Evolutionary conservation across 306 rosid genomes (phyloP), one percentile per base, ranked within the genome.

Genomic region (Medicago truncatula): DNA sequence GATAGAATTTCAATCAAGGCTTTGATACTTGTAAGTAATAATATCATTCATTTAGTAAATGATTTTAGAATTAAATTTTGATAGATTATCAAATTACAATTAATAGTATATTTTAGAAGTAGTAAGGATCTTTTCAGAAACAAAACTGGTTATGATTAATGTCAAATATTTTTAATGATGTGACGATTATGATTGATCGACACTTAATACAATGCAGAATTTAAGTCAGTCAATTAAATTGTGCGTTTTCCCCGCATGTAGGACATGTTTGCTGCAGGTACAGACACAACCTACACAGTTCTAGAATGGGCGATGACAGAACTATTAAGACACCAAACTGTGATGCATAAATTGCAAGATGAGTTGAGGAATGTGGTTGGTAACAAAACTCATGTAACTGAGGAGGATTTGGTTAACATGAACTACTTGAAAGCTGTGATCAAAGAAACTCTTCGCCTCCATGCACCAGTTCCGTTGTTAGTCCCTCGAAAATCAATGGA

Each of bases 231-330:
- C 36, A 31, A 31, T 4, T 31, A 31, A 31, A 4, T 31, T 31
- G 36, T 3, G 36, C 6, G 5, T 34, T 34, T 34, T 34, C 38
- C 38, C 2, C 7, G 38, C 2, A 43, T 43, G 49, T 43, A 43
- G 49, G 16, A 46, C 52, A 13, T 46, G 52, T 46, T 46, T 73
- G 75, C 2, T 9, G 83, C 70, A 0, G 83, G 83, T 7, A 73
- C 83, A 0, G 83, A 73, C 18, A 73, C 79, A 2, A 79, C 38
- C 31, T 28, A 28, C 31, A 28, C 31, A 28, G 54, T 28, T 2
- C 8, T 79, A 18, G 83, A 79, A 39, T 79, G 83, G 83, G 76
- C 75, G 18, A 34, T 79, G 83, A 11, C 79, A 28, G 83, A 79
- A 34, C 75, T 79, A 1, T 46, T 73, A 43, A 73, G 25, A 67